Evolutionary conservation across 2,329 filamentous ascomycete genomes (phyloP).

Genomic region (Tolypocladium tundrense): DNA sequence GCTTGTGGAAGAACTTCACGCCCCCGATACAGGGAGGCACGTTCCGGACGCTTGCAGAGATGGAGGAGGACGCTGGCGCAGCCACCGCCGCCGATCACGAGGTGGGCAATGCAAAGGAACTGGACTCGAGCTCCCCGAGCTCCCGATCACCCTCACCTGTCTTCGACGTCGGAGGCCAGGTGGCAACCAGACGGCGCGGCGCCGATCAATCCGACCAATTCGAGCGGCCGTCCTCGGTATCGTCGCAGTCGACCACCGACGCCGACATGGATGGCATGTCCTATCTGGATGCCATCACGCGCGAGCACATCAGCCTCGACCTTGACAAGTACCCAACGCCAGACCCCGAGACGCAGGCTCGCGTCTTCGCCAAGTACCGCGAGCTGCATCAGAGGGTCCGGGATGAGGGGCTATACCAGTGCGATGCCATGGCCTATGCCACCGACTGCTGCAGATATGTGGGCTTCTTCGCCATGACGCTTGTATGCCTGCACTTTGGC

Average conservation of each 20-base stretch:
- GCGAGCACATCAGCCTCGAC: conserved; percentile 64
- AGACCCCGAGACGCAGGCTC: conserved; percentile 61
- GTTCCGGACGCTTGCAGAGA: conserved; percentile 44
- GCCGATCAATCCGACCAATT: neutral
- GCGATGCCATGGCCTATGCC: conserved; percentile 72
- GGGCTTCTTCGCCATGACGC: conserved; percentile 48
- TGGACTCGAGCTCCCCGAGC: conserved; percentile 33
- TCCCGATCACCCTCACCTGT: conserved; percentile 43
- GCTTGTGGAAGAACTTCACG: conserved; percentile 75
- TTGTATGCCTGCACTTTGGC: conserved; percentile 49
- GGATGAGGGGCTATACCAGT: conserved; percentile 69
- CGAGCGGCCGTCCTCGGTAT: neutral
- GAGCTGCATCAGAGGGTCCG: conserved; percentile 60
- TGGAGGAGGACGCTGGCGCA: conserved; percentile 24
- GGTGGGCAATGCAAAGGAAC: conserved; percentile 8
- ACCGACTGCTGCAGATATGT: conserved; percentile 65
- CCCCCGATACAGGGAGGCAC: conserved; percentile 86
- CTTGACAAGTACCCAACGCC: conserved; percentile 70
- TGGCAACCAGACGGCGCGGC: conserved; percentile 18
- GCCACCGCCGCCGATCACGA: conserved; percentile 4
- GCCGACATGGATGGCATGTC: conserved; percentile 37
- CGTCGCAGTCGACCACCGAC: conserved; percentile 47
- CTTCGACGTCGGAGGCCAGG: conserved; percentile 29
- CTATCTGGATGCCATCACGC: conserved; percentile 60
- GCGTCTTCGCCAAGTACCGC: conserved; percentile 75